A percentile compares a stretch with the other conserved stretches of the same genome.
phyloP scores from a whole-genome alignment of 768 basidiomycete species.

The Nevesoporus exiguus region DNA sequence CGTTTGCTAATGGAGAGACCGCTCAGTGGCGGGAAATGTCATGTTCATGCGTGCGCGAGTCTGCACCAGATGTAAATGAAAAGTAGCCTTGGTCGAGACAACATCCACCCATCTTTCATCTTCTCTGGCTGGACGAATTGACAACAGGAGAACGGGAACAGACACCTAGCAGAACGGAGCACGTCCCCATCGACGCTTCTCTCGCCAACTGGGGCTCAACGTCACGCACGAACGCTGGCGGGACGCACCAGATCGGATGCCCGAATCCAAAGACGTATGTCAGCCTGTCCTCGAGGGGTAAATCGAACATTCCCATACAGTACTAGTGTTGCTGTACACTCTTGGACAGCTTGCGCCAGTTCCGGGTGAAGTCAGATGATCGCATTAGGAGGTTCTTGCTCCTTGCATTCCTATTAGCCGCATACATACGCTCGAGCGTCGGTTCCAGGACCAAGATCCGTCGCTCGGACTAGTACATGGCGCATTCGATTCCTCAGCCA shows the following conservation, averaged over 20 bases:
- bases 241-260: constrained; percentile 17
- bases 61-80: no score
- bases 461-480: constrained; percentile 12
- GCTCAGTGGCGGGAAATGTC: no score
- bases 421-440: neutral
- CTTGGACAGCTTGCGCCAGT: neutral
- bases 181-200: no score
- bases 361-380: constrained; percentile 6
- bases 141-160: no score
- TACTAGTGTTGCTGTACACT: neutral
- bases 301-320: neutral
- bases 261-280: constrained; percentile 22
- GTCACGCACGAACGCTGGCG: neutral
- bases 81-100: no score
- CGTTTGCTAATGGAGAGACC: no score
- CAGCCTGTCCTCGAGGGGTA: constrained; percentile 8
- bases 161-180: no score
- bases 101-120: no score
- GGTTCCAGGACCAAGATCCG: neutral
- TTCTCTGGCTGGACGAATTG: no score
- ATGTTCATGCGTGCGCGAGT: no score
- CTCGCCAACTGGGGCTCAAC: no score
- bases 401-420: neutral
- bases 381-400: constrained; percentile 13
- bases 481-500: constrained; percentile 6